These are phyloP conservation scores for Epithele typhae DNA, from an alignment of 768 basidiomycete species.

Conservation along the genomic window DNA sequence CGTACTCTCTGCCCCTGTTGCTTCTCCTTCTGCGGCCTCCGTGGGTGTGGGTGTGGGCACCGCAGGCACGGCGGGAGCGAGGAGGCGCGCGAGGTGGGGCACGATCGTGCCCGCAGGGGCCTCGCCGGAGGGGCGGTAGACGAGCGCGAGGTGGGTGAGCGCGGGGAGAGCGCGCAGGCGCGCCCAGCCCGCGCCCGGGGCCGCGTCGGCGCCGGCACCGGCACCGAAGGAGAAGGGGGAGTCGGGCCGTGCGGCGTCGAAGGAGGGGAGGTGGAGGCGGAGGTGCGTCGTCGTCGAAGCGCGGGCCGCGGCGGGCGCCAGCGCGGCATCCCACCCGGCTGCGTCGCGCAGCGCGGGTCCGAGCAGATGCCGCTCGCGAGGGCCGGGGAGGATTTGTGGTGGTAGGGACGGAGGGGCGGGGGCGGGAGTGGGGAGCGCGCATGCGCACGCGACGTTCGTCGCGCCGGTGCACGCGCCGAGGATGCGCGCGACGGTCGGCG, in stretches of 20 bases:
- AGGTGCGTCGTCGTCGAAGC: conserved; percentile 30
- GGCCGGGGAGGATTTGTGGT: conserved; percentile 14
- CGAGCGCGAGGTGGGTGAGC: conserved; percentile 30
- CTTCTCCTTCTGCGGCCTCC: too few species aligned
- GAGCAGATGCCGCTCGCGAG: conserved; percentile 32
- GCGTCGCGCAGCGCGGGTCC: conserved; percentile 32
- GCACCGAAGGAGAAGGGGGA: conserved; percentile 13
- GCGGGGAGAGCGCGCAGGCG: conserved; percentile 21
- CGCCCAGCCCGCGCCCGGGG: conserved; percentile 17
- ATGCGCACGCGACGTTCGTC: conserved; percentile 32
- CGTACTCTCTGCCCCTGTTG: too few species aligned
- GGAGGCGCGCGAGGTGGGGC: conserved; percentile 14
- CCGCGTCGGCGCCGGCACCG: background rate
- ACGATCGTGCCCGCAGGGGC: conserved; percentile 12
- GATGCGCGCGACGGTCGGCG: conserved; percentile 27
- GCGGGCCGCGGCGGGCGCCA: conserved; percentile 23
- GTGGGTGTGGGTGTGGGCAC: too few species aligned
- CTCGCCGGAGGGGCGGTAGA: conserved; percentile 18
- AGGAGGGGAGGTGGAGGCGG: conserved; percentile 29
- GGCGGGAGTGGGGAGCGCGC: conserved; percentile 28
- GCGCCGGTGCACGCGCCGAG: conserved; percentile 29
- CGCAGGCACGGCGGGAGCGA: background rate
- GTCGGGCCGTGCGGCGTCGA: conserved; percentile 11
- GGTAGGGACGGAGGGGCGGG: conserved; percentile 12
- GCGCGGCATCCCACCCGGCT: conserved; percentile 27